Conservation (phyloP, 2,329 filamentous ascomycete genomes). For the Aspergillus sp. region DNA sequence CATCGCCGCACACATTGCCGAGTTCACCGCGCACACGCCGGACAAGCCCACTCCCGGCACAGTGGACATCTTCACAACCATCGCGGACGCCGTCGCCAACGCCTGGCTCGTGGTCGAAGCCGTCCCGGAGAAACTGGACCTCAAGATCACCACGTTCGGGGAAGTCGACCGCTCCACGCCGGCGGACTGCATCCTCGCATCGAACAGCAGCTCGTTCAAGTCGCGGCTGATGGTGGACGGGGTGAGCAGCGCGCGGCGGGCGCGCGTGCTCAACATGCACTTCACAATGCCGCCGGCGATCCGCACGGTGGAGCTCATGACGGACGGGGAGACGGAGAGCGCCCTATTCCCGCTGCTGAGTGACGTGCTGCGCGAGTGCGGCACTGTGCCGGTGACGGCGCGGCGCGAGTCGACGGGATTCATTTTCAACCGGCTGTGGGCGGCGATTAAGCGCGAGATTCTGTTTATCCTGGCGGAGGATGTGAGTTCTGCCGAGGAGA, state of each 20-base stretch:
- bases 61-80: constrained; percentile 34
- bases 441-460: constrained; percentile 54
- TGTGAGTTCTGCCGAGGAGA: constrained; percentile 46
- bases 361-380: constrained; percentile 38
- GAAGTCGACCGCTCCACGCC: constrained; percentile 43
- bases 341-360: constrained; percentile 45
- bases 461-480: constrained; percentile 50
- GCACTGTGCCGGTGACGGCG: constrained; percentile 43
- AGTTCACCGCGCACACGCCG: constrained; percentile 23
- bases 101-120: constrained; percentile 55
- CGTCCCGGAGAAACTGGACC: constrained; percentile 48
- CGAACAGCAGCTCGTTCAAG: constrained; percentile 53
- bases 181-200: constrained; percentile 48
- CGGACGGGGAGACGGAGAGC: constrained; percentile 43
- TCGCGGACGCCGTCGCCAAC: constrained; percentile 41
- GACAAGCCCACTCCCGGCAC: constrained; percentile 26
- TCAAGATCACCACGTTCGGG: constrained; percentile 49
- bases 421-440: constrained; percentile 57
- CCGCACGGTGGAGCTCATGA: constrained; percentile 54
- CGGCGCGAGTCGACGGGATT: constrained; percentile 51
- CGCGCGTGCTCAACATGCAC: constrained; percentile 48
- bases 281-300: constrained; percentile 48
- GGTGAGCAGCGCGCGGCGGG: constrained; percentile 20
- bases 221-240: constrained; percentile 47
- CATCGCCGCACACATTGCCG: constrained; percentile 28